Conservation (phyloP, 805 yeast genomes). For the Candida endomychidarum region DNA sequence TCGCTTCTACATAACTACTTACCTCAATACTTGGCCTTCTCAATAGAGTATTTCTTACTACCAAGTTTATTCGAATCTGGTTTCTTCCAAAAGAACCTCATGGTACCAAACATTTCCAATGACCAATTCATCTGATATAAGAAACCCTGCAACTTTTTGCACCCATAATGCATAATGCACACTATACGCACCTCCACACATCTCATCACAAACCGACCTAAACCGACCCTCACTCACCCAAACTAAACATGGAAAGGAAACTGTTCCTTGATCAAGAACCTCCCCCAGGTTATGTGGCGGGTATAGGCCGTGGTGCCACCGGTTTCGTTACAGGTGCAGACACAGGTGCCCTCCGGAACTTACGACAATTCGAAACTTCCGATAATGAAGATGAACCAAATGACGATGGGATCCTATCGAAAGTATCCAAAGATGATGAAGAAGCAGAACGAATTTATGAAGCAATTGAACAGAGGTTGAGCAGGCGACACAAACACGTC, state of each 20-base stretch:
- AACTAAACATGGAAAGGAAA: conserved; percentile 57
- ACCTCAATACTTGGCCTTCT: too few relatives aligned
- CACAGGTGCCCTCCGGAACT: conserved; percentile 38
- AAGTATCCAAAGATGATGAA: conserved; percentile 54
- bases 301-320: conserved; percentile 92
- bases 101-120: too few relatives aligned
- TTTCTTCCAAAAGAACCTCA: too few relatives aligned
- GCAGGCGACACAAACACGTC: conserved; percentile 10
- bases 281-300: conserved; percentile 89
- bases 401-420: conserved; percentile 21
- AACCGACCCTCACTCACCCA: too few relatives aligned
- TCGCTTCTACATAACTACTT: too few relatives aligned
- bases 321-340: conserved; percentile 90
- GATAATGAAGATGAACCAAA: conserved; percentile 21
- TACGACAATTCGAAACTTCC: conserved; percentile 26
- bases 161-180: too few relatives aligned
- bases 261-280: conserved; percentile 80
- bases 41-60: too few relatives aligned
- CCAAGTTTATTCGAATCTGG: too few relatives aligned
- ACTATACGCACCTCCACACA: too few relatives aligned
- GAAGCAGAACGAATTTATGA: conserved; percentile 77
- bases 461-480: conserved; percentile 59
- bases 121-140: too few relatives aligned
- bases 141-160: too few relatives aligned
- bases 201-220: too few relatives aligned